phyloP scores from a whole-genome alignment of 495 filamentous ascomycete genomes.

The Penicillium longicatenatum region DNA sequence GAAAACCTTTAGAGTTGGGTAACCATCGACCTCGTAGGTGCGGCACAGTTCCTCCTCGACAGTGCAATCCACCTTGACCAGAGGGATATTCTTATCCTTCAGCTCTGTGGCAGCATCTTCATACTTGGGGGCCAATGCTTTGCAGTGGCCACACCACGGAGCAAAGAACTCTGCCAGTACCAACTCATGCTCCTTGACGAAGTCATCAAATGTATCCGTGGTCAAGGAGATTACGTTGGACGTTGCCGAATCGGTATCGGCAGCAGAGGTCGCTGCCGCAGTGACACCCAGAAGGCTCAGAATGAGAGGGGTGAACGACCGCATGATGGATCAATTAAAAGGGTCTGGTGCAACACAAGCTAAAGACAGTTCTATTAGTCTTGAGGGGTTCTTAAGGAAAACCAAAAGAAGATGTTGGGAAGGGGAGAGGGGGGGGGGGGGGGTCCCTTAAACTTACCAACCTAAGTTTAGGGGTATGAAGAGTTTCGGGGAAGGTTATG shows the following conservation, averaged over 20 bases:
- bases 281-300: slow-evolving; percentile 61
- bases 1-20: slow-evolving; percentile 99
- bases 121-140: slow-evolving; percentile 87
- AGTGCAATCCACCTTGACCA: slow-evolving; percentile 97
- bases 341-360: slow-evolving; percentile 14
- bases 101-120: slow-evolving; percentile 90
- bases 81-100: slow-evolving; percentile 90
- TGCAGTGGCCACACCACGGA: slow-evolving; percentile 99
- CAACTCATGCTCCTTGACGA: slow-evolving; percentile 81
- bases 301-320: slow-evolving; percentile 55
- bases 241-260: slow-evolving; percentile 52
- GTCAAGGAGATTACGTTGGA: slow-evolving; percentile 76
- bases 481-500: background rate
- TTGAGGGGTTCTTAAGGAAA: background rate
- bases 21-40: slow-evolving; percentile 88
- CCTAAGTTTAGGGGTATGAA: background rate
- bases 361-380: background rate
- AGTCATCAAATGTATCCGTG: slow-evolving; percentile 81
- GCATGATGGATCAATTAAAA: slow-evolving; percentile 48
- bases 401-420: background rate
- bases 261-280: slow-evolving; percentile 59
- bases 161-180: slow-evolving; percentile 98
- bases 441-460: background rate
- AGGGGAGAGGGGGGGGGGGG: too few species aligned
- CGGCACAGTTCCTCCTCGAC: slow-evolving; percentile 90